Percentiles rank a stretch among this genome's conserved stretches.
Conservation (phyloP, 371 early-diverging fungal genomes). For the Mortierella sp. region DNA sequence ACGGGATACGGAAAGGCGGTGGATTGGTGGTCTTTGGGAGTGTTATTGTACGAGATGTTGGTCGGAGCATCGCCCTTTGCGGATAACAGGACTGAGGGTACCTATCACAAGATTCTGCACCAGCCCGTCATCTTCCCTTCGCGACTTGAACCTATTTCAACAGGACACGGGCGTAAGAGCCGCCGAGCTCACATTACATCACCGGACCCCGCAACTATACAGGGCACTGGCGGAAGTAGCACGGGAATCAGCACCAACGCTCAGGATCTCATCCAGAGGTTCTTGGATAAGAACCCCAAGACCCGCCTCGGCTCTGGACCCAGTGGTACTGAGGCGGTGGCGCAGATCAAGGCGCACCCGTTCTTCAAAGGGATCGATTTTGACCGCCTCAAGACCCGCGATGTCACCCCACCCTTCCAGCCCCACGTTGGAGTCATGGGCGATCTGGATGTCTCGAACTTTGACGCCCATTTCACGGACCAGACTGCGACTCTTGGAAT, state of each 20-base stretch:
- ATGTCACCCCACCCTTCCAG: conserved; percentile 79
- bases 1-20: conserved; percentile 73
- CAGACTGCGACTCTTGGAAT: conserved; percentile 23
- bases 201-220: background rate
- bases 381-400: conserved; percentile 70
- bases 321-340: conserved; percentile 61
- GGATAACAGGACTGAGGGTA: conserved; percentile 60
- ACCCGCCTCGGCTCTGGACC: conserved; percentile 65
- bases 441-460: conserved; percentile 55
- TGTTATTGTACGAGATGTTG: conserved; percentile 81
- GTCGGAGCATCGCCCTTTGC: conserved; percentile 78
- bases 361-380: conserved; percentile 86
- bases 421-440: conserved; percentile 63
- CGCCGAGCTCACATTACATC: background rate
- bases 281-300: conserved; percentile 70
- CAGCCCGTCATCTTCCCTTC: conserved; percentile 69
- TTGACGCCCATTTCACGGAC: conserved; percentile 55
- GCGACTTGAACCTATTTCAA: background rate
- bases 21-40: conserved; percentile 90
- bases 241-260: conserved; percentile 46
- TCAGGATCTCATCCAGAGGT: conserved; percentile 60
- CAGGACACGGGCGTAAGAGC: background rate
- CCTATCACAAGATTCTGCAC: conserved; percentile 73
- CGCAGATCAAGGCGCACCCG: conserved; percentile 80
- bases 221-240: background rate